These are phyloP conservation scores for Sporothrix curviconia DNA, from an alignment of 2,329 filamentous ascomycete genomes.

Conservation along the genomic window DNA sequence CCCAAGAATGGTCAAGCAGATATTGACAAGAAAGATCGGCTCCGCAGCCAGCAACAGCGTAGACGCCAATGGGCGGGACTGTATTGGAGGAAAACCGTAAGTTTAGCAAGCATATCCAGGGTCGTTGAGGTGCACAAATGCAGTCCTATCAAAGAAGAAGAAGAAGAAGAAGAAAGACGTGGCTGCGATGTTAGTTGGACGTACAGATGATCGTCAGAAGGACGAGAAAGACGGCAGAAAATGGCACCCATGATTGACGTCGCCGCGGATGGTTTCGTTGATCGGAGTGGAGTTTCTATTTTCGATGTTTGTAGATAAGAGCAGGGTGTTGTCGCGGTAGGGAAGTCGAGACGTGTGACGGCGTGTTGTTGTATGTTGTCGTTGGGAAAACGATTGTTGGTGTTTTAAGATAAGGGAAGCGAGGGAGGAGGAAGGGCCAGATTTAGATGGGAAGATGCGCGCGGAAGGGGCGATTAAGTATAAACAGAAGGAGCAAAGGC, in stretches of 20 bases:
- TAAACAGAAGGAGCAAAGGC: background rate
- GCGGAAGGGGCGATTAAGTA: background rate
- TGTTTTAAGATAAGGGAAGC: background rate
- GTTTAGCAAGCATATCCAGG: too few species aligned
- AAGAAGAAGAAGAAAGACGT: background rate
- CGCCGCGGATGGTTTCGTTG: background rate
- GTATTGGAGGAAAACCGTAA: background rate
- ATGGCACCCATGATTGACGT: slow-evolving; percentile 39
- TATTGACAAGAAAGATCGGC: slow-evolving; percentile 60
- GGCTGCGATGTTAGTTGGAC: slow-evolving; percentile 20
- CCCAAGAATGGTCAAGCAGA: slow-evolving; percentile 60
- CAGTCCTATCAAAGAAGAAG: background rate
- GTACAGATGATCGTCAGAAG: slow-evolving; percentile 48
- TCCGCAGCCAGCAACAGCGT: slow-evolving; percentile 58
- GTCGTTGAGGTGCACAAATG: too few species aligned
- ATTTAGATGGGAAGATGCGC: background rate
- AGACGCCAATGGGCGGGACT: slow-evolving; percentile 63
- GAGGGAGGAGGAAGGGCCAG: background rate
- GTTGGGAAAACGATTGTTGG: background rate
- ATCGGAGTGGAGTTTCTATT: too few species aligned
- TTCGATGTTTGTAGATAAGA: too few species aligned
- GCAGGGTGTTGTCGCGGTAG: background rate
- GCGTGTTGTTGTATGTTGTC: background rate
- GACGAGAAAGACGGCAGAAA: slow-evolving; percentile 42
- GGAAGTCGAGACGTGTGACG: background rate